These are phyloP conservation scores for Edaphochlamys debaryana DNA, from an alignment of 139 green algal genomes.

Conservation along the genomic window DNA sequence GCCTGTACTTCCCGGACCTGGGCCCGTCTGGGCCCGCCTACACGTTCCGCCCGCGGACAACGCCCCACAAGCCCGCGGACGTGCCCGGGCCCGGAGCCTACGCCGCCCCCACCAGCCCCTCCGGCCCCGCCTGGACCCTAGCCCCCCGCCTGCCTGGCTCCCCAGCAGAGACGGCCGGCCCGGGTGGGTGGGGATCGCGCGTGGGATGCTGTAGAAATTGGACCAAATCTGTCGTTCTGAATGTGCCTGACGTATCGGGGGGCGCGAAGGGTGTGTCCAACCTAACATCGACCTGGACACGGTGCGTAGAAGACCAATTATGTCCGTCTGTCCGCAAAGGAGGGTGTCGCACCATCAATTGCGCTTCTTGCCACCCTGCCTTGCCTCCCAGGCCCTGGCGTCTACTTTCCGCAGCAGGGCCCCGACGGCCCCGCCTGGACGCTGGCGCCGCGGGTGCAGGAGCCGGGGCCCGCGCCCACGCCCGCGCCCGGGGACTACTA, in stretches of 20 bases:
- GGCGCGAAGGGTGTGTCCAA: too few species aligned
- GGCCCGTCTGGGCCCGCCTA: slow-evolving; percentile 43
- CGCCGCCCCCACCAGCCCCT: background rate
- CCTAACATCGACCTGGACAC: too few species aligned
- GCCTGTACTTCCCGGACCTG: slow-evolving; percentile 30
- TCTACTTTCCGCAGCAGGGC: background rate
- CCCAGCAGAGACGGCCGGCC: too few species aligned
- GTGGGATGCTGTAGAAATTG: too few species aligned
- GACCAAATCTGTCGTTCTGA: too few species aligned
- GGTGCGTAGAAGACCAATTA: too few species aligned
- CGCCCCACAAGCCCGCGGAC: background rate
- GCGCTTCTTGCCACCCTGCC: too few species aligned
- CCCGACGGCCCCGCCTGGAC: slow-evolving; percentile 34
- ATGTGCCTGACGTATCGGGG: too few species aligned
- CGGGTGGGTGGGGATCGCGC: too few species aligned
- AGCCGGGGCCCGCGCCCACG: background rate
- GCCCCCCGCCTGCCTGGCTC: background rate
- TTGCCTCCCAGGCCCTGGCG: slow-evolving; percentile 32
- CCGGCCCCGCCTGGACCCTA: slow-evolving; percentile 48
- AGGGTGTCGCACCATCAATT: too few species aligned
- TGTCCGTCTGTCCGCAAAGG: too few species aligned
- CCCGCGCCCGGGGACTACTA: slow-evolving; percentile 31
- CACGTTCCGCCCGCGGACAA: slow-evolving; percentile 11
- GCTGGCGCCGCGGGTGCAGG: slow-evolving; percentile 12
- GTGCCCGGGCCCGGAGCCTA: slow-evolving; percentile 37